Evolutionary conservation across 2,329 filamentous ascomycete genomes (phyloP).

Genomic region (Apiospora arundinis): DNA sequence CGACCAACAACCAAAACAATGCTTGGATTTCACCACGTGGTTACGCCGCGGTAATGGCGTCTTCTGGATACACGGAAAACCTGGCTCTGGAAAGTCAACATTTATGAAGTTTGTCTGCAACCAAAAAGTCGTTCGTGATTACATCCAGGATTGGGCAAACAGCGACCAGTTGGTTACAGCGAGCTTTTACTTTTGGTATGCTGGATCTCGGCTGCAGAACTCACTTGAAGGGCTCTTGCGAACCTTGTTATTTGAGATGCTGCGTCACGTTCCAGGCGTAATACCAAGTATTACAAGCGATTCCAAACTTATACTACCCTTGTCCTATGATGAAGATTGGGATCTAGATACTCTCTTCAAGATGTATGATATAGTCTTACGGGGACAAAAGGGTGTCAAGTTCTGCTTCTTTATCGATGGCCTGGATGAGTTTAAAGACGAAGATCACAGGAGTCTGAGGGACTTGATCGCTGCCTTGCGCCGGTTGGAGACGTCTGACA

Average conservation of each 20-base stretch:
- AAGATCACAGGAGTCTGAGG: neutral
- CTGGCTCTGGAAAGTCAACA: conserved; percentile 22
- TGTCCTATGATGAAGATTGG: neutral
- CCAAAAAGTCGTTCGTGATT: neutral
- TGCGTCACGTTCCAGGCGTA: neutral
- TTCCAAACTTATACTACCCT: neutral
- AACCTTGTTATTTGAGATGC: conserved; percentile 20
- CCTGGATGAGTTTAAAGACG: neutral
- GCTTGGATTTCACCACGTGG: conserved; percentile 10
- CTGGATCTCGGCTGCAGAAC: conserved; percentile 21
- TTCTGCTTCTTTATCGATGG: conserved; percentile 16
- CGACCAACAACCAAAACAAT: neutral
- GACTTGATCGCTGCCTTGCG: conserved; percentile 9
- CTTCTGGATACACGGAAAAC: conserved; percentile 24
- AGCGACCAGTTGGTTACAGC: neutral
- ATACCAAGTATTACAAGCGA: neutral
- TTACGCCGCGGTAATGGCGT: conserved; percentile 15
- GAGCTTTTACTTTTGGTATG: conserved; percentile 26
- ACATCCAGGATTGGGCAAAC: conserved; percentile 21
- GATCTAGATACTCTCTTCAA: neutral
- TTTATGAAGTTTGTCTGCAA: conserved; percentile 27
- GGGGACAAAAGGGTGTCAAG: neutral
- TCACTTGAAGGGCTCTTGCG: conserved; percentile 24
- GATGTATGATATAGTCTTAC: neutral
- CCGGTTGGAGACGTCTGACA: neutral